Conservation (phyloP, 2,329 filamentous ascomycete genomes). For the Alternaria infectoria region DNA sequence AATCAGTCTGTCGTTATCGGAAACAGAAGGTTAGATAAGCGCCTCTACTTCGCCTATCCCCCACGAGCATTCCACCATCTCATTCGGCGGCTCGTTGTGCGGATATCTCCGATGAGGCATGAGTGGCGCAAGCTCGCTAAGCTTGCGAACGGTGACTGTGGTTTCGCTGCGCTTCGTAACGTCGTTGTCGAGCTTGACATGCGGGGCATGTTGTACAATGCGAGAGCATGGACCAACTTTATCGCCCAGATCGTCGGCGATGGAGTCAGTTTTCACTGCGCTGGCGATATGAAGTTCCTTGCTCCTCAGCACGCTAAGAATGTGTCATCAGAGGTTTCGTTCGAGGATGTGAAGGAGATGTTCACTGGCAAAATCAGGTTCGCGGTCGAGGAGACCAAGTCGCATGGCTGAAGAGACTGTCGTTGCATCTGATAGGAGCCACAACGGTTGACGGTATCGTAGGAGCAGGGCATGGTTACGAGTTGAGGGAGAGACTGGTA, state of each 20-base stretch:
- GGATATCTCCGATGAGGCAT: rapidly evolving
- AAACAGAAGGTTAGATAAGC: background rate
- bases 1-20: background rate
- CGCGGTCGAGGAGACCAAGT: background rate
- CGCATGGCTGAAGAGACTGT: background rate
- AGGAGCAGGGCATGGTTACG: background rate
- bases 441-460: background rate
- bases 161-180: background rate
- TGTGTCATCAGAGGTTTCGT: background rate
- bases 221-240: background rate
- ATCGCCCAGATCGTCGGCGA: background rate
- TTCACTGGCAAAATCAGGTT: background rate
- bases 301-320: background rate
- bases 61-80: background rate
- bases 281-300: background rate
- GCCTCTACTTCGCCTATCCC: background rate
- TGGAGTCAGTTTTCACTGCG: background rate
- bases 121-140: background rate
- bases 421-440: background rate
- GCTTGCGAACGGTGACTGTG: background rate
- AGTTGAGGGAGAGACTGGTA: background rate
- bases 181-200: background rate
- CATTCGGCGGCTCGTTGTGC: background rate
- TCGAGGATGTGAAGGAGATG: background rate
- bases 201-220: background rate